Base-by-base conservation (phyloP, 441 rosid genomes). In the Euphorbia corollata region DNA sequence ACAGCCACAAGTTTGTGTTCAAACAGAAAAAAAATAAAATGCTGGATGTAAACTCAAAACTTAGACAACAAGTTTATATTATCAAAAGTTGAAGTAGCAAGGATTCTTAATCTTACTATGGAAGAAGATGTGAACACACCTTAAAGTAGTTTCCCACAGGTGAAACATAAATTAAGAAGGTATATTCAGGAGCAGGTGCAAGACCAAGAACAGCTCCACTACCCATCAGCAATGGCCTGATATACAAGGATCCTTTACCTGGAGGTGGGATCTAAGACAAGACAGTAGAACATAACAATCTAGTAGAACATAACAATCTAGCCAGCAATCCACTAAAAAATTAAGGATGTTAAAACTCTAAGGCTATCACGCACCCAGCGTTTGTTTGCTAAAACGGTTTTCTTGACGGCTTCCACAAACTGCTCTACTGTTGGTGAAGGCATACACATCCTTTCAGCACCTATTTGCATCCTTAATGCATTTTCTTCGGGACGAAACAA, bases 361-460 rank as follows among this genome's bases (percentile, higher is more conserved):
- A 0, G 62, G 27, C 0, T 55, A 51, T 4, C 30, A 2, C 19
- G 61, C 71, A 84, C 91, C 91, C 91, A 82, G 0, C 71, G 78
- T 75, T 66, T 77, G 69, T 86, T 86, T 27, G 84, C 83, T 59
- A 74, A 71, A 45, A 75, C 84, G 6, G 83, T 81, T 67, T 59
- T 70, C 69, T 78, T 81, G 43, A 82, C 84, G 56, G 88, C 86
- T 16, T 82, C 78, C 60, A 82, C 67, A 71, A 86, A 86, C 73
- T 82, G 83, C 27, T 82, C 80, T 2, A 74, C 58, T 4, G 83
- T 69, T 16, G 86, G 86, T n/a, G 80, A 75, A 53, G 80, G 84
- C 88, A 86, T 84, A 75, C 85, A 84, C 71, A 82, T 73, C 69
- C 83, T 77, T 51, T 86, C 75, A 3, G 85, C 91, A 75, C 91